Conservation (phyloP, 2,329 filamentous ascomycete species). For the Colletotrichum noveboracense region DNA sequence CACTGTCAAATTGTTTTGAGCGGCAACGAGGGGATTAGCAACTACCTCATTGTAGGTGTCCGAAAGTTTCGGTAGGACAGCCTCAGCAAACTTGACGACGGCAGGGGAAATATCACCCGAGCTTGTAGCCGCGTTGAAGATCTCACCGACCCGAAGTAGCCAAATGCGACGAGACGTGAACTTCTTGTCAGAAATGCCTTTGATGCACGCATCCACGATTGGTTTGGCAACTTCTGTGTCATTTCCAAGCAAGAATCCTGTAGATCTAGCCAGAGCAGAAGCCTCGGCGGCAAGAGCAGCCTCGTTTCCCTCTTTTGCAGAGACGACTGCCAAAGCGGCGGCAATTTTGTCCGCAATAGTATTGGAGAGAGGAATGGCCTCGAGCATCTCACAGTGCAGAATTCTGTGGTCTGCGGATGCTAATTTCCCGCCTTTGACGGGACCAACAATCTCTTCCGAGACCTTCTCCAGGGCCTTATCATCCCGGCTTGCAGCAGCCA, state of each 20-base stretch:
- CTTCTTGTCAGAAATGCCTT: conserved; percentile 88
- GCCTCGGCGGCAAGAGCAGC: conserved; percentile 79
- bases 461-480: conserved; percentile 67
- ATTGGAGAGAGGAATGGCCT: conserved; percentile 64
- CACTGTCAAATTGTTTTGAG: conserved; percentile 83
- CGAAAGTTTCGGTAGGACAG: conserved; percentile 59
- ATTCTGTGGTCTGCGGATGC: conserved; percentile 84
- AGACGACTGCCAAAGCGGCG: conserved; percentile 68
- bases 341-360: conserved; percentile 71
- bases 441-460: conserved; percentile 77
- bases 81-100: conserved; percentile 57
- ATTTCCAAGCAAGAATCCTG: conserved; percentile 66
- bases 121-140: conserved; percentile 58
- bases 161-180: conserved; percentile 78
- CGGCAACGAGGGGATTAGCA: conserved; percentile 77
- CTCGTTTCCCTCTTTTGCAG: conserved; percentile 89
- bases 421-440: conserved; percentile 84
- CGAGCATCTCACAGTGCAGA: conserved; percentile 82
- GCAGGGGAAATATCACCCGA: conserved; percentile 26
- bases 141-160: conserved; percentile 75
- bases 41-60: conserved; percentile 79
- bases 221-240: conserved; percentile 67
- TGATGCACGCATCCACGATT: conserved; percentile 73
- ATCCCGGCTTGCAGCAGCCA: conserved; percentile 68
- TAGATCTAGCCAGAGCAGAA: conserved; percentile 70